Percentiles rank a stretch among this genome's conserved stretches.
phyloP scores from a whole-genome alignment of 2,329 filamentous ascomycete species.

The Beauveria pseudobassiana region DNA sequence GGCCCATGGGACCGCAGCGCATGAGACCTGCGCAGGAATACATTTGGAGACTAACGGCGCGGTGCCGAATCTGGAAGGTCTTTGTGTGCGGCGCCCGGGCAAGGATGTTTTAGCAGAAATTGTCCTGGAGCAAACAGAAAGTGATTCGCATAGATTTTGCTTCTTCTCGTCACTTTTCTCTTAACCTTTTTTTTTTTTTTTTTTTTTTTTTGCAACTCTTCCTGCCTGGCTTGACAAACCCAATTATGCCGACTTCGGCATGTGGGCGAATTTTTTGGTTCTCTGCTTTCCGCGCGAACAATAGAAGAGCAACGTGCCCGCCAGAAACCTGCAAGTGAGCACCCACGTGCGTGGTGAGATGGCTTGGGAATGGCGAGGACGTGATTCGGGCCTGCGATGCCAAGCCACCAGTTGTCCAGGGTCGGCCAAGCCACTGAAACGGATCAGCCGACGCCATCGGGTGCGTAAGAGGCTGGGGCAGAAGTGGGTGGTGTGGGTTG shows the following conservation, averaged over 20 bases:
- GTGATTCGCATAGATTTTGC: too few species aligned
- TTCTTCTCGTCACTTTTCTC: too few species aligned
- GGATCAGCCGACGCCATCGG: slow-evolving; percentile 8
- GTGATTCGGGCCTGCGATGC: slow-evolving; percentile 3
- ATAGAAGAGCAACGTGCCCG: too few species aligned
- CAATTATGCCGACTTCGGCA: too few species aligned
- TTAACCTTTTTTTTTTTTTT: too few species aligned
- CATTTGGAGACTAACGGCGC: not conserved
- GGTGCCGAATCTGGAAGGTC: not conserved
- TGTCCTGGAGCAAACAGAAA: too few species aligned
- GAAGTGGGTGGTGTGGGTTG: not conserved
- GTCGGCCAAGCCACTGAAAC: not conserved
- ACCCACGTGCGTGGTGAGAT: slow-evolving; percentile 1
- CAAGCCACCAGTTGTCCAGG: not conserved
- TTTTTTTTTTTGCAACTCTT: too few species aligned
- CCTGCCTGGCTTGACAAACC: too few species aligned
- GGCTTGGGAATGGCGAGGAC: slow-evolving; percentile 8
- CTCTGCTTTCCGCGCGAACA: too few species aligned
- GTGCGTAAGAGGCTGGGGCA: not conserved
- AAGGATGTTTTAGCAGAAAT: too few species aligned
- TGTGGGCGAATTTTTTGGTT: too few species aligned
- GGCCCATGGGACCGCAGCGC: not conserved
- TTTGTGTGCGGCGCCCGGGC: not conserved
- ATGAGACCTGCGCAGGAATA: not conserved
- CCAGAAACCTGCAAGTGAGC: too few species aligned